Evolutionary conservation across 1,139 yeast species (phyloP).

Genomic region (Nematodospora anomalae): DNA sequence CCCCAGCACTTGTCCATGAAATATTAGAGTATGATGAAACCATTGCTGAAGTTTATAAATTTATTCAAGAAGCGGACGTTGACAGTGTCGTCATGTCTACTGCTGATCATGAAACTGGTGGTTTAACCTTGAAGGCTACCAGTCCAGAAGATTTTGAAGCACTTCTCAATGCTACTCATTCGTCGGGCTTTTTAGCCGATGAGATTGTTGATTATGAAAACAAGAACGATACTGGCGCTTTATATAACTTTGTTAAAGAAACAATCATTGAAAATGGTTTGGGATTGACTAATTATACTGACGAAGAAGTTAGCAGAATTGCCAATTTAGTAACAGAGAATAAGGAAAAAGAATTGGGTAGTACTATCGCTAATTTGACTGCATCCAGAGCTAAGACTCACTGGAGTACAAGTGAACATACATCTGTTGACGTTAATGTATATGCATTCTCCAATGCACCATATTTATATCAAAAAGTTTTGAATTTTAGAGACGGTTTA

Average conservation of each 20-base stretch:
- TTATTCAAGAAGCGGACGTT: conserved; percentile 59
- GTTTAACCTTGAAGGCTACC: conserved; percentile 73
- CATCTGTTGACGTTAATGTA: conserved; percentile 86
- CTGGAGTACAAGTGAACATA: conserved; percentile 88
- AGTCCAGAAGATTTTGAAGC: conserved; percentile 43
- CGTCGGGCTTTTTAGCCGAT: conserved; percentile 63
- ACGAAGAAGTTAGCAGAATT: conserved; percentile 42
- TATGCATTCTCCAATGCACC: conserved; percentile 66
- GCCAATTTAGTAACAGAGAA: conserved; percentile 19
- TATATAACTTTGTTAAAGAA: conserved; percentile 41
- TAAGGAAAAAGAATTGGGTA: conserved; percentile 3
- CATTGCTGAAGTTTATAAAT: conserved; percentile 65
- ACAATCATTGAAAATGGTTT: conserved; percentile 56
- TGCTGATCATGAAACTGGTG: conserved; percentile 93
- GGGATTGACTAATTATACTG: conserved; percentile 57
- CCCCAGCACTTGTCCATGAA: conserved; percentile 42
- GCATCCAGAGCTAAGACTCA: conserved; percentile 74
- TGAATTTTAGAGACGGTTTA: conserved; percentile 36
- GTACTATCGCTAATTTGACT: conserved; percentile 45
- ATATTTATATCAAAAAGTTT: conserved; percentile 36
- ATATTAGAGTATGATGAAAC: conserved; percentile 68
- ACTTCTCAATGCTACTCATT: conserved; percentile 61
- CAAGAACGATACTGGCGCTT: conserved; percentile 27
- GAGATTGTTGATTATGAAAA: conserved; percentile 27
- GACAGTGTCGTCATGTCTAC: conserved; percentile 78